Percentiles rank a stretch among this genome's conserved stretches.
Evolutionary conservation across 192 early-diverging fungal genomes (phyloP).

Genomic region (Thamnidium elegans): DNA sequence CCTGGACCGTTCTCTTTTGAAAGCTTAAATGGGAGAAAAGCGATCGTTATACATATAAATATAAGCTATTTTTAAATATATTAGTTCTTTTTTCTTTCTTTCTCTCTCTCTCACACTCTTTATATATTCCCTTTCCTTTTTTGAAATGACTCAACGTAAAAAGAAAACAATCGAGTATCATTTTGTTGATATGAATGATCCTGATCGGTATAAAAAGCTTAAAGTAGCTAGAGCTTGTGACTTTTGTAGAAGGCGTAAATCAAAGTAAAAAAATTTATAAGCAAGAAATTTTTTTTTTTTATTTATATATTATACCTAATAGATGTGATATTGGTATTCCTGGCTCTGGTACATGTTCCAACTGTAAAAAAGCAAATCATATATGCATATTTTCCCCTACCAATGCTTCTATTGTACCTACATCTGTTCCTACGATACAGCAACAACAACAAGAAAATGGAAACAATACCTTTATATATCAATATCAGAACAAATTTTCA

Average conservation of each 20-base stretch:
- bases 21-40: no score
- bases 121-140: neutral
- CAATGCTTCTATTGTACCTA: neutral
- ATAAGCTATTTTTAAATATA: neutral
- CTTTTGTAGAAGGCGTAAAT: constrained; percentile 37
- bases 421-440: neutral
- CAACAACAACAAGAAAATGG: neutral
- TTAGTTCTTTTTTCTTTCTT: neutral
- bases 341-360: constrained; percentile 25
- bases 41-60: neutral
- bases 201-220: constrained; percentile 31
- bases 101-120: neutral
- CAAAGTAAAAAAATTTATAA: constrained; percentile 26
- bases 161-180: constrained; percentile 27
- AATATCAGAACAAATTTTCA: neutral
- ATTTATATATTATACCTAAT: constrained; percentile 11
- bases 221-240: constrained; percentile 35
- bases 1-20: neutral
- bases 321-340: constrained; percentile 25
- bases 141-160: constrained; percentile 12
- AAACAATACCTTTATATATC: neutral
- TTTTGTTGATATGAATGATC: constrained; percentile 39
- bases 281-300: constrained; percentile 6
- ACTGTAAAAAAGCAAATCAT: constrained; percentile 12
- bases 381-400: constrained; percentile 14